Base-by-base conservation (phyloP, 768 basidiomycete genomes). In the Mycena polygramma region DNA sequence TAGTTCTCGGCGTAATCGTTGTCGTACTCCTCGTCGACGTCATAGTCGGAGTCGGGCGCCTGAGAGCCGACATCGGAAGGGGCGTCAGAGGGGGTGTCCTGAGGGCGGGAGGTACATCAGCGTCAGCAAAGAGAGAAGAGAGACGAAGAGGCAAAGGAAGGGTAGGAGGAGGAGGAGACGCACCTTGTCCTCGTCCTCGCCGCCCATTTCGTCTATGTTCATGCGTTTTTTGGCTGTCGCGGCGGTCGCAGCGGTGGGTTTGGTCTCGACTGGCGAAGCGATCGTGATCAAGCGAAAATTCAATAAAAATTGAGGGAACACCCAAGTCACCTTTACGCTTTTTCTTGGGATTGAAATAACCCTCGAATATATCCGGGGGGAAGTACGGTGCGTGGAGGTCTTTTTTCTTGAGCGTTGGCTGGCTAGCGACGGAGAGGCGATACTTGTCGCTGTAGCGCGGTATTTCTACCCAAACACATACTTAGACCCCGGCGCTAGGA, bases 1-100 rank as follows among this genome's bases (percentile, higher is more conserved):
- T 96, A 95, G 77, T 96, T 94, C 70, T 93, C 92, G 4, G 92
- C 94, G 71, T 96, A 96, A 71, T 96, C 94, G 73, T 96, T 95
- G 79, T 95, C 94, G 76, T 95, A 94, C 75, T 95, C 94, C 78
- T 97, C 95, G 39, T 95, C 92, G 24, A 93, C 92, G 72, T 95
- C 94, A 75, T 95, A 95, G 78, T 95, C 94, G 30, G 89, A 90
- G 48, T 90, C 89, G 9, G 80, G 86, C 37, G 79, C 87, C 74
- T 92, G 90, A 13, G 92, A 93, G 24, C 89, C 92, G 30, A 79
- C 85, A 19, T 92, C 89, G 37, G 92, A 93, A 4, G 30, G 30
- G 30, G 83, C 93, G 8, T 91, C 90, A 24, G 86, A 87, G 0
- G 91, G 92, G 74, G 93, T 92, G 73, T 91, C 91, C 89, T 93